Base-by-base conservation (phyloP, 768 basidiomycete genomes). In the Auricularia sp. region DNA sequence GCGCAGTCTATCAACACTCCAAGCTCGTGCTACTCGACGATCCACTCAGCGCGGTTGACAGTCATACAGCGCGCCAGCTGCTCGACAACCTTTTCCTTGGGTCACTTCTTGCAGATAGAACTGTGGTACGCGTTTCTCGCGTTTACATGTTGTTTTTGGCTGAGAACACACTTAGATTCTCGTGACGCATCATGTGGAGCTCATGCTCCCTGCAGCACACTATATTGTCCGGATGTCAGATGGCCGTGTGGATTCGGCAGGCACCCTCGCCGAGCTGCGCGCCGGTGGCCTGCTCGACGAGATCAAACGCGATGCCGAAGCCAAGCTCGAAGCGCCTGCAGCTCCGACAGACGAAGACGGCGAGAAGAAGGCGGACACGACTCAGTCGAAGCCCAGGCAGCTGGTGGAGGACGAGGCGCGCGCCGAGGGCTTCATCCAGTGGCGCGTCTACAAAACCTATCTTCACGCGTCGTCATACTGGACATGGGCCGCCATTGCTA, bases 101-200 rank as follows among this genome's bases (percentile, higher is more conserved):
- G 11, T 69, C 72, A 3, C 58, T 73, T 3, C 65, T 74, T 63
- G 62, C 58, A 14, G 62, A 69, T 43, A 70, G 74, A 1, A 74
- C 74, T 10, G 67, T 73, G 29, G 68, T 72, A 62, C 39, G 29
- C 29, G 2, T 2, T 29, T 29, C 29, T 29, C 29, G 29, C 29
- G 29, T 29, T 29, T 29, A 29, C 29, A 29, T 29, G 29, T 29
- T 29, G 39, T 42, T 42, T 42, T 42, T 21, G 69, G 65, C n/a
- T 23, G 3, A 53, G 18, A 39, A 64, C 39, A 66, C 65, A 71
- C 77, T 47, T 42, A 42, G 39, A 42, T 42, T 42, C 65, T 77
- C 29, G 76, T 78, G 14, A 75, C 75, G 2, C 77, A 78, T 65
- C 77, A 78, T 66, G 74, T 77, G 21, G 77, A 77, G 54, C 69